phyloP scores from a whole-genome alignment of 1,284 basidiomycete genomes.

The Leccinum fallax region DNA sequence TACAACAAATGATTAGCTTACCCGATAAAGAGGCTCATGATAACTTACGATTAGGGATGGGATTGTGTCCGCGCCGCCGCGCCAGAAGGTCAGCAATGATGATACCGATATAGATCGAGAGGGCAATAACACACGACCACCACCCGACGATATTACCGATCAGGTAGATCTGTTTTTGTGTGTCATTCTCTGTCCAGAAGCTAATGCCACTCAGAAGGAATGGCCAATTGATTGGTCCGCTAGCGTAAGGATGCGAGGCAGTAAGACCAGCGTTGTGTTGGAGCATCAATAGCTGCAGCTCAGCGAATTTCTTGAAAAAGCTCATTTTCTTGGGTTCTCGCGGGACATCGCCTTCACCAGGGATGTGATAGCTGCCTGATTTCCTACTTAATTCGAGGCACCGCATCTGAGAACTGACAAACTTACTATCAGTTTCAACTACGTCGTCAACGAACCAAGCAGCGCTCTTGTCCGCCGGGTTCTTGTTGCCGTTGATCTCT shows the following conservation, averaged over 20 bases:
- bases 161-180: conserved; percentile 93
- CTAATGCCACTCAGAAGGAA: conserved; percentile 95
- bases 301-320: conserved; percentile 94
- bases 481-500: conserved; percentile 98
- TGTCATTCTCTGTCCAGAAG: conserved; percentile 92
- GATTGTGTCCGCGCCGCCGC: conserved; percentile 80
- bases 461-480: conserved; percentile 78
- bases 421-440: conserved; percentile 69
- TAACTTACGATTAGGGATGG: conserved; percentile 82
- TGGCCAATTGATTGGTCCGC: conserved; percentile 95
- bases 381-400: neutral
- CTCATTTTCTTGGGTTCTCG: conserved; percentile 81
- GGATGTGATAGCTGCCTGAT: conserved; percentile 19
- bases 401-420: neutral
- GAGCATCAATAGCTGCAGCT: conserved; percentile 94
- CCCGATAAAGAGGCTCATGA: neutral
- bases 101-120: conserved; percentile 90
- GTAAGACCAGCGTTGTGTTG: conserved; percentile 98
- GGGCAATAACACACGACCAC: conserved; percentile 88
- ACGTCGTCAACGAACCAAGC: conserved; percentile 92
- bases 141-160: conserved; percentile 94
- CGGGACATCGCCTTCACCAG: conserved; percentile 35
- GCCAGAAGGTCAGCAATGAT: conserved; percentile 89
- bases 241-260: conserved; percentile 94
- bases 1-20: conserved; percentile 32